Evolutionary conservation across 768 basidiomycete species (phyloP).

Genomic region (Tricholoma furcatifolium): DNA sequence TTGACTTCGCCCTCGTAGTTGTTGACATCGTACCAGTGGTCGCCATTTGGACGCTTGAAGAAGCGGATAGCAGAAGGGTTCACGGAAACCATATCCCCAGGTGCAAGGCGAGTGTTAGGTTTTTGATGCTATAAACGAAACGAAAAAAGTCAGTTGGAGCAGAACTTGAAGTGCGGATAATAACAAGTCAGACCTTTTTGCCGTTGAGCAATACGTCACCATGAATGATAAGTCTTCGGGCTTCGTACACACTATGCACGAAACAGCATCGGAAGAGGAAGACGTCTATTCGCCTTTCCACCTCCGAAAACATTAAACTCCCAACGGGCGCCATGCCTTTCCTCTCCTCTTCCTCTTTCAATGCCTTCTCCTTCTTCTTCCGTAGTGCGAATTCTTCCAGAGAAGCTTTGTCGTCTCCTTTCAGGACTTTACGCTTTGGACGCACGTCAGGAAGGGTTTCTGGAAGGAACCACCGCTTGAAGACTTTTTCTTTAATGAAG

Average conservation of each 20-base stretch:
- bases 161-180: neutral
- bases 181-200: constrained; percentile 58
- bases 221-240: constrained; percentile 80
- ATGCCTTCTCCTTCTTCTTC: constrained; percentile 46
- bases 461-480: constrained; percentile 95
- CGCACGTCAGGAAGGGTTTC: constrained; percentile 83
- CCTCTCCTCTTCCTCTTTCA: constrained; percentile 49
- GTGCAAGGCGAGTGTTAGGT: constrained; percentile 84
- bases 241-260: constrained; percentile 86
- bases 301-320: constrained; percentile 91
- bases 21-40: constrained; percentile 34
- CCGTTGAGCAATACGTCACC: constrained; percentile 91
- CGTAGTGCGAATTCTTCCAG: constrained; percentile 62
- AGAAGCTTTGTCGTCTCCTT: constrained; percentile 41
- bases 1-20: constrained; percentile 18
- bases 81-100: constrained; percentile 93
- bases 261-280: constrained; percentile 90
- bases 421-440: constrained; percentile 44
- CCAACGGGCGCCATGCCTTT: constrained; percentile 86
- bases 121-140: constrained; percentile 69
- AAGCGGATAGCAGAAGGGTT: constrained; percentile 80
- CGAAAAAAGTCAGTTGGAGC: constrained; percentile 3
- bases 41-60: constrained; percentile 41
- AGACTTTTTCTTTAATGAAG: constrained; percentile 87
- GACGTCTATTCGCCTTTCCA: constrained; percentile 94